phyloP scores from a whole-genome alignment of 129 eudicot genomes.

The Dittrichia graveolens region DNA sequence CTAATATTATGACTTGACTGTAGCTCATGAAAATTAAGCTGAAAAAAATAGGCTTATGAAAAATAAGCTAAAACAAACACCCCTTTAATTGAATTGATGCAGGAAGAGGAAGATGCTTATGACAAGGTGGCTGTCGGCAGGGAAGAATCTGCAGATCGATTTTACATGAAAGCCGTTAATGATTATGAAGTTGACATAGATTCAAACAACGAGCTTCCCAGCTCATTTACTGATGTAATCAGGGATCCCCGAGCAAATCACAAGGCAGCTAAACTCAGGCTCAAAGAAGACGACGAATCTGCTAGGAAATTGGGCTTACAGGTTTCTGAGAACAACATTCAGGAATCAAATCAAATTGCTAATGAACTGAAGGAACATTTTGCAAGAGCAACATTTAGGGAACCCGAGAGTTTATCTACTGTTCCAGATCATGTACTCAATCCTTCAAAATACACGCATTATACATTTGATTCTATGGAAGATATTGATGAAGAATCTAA shows the following conservation, averaged over 20 bases:
- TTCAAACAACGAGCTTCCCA: conserved; percentile 55
- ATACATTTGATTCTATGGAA: conserved; percentile 62
- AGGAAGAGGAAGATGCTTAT: conserved; percentile 89
- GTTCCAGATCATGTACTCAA: conserved; percentile 69
- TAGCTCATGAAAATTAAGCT: too few relatives aligned
- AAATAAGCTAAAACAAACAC: too few relatives aligned
- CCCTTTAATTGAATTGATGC: conserved; percentile 8
- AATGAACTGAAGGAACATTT: conserved; percentile 41
- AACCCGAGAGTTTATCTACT: conserved; percentile 27
- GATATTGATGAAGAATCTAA: conserved; percentile 68
- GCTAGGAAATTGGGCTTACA: conserved; percentile 30
- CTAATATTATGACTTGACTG: not conserved
- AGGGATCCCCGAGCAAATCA: conserved; percentile 86
- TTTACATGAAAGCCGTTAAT: conserved; percentile 53
- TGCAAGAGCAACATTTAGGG: conserved; percentile 17
- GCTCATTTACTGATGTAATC: conserved; percentile 35
- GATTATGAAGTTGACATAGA: conserved; percentile 49
- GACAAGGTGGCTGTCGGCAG: conserved; percentile 80
- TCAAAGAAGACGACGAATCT: conserved; percentile 67
- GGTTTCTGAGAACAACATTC: conserved; percentile 26
- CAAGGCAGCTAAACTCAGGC: conserved; percentile 70
- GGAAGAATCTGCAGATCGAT: conserved; percentile 51
- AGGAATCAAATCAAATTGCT: conserved; percentile 11
- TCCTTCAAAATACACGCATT: conserved; percentile 79
- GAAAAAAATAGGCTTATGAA: too few relatives aligned